phyloP scores from a whole-genome alignment of 2,329 filamentous ascomycete genomes.

The Metarhizium rileyi region DNA sequence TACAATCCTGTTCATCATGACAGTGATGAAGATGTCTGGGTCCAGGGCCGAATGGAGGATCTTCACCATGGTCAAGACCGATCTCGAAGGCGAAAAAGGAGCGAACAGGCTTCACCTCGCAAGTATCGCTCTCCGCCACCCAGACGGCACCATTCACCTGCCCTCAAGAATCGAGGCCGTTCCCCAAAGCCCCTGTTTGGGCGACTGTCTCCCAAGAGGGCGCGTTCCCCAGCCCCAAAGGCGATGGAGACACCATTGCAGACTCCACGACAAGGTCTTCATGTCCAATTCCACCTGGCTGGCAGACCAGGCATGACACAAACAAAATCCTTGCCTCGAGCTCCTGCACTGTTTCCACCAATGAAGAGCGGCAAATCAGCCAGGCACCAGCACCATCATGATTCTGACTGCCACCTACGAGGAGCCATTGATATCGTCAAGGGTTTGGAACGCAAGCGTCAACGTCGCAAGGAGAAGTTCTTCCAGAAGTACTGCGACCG shows the following conservation, averaged over 20 bases:
- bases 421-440: constrained; percentile 98
- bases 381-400: constrained; percentile 17
- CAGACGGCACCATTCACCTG: constrained; percentile 23
- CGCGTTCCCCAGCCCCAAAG: constrained; percentile 60
- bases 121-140: constrained; percentile 35
- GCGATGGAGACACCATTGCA: constrained; percentile 24
- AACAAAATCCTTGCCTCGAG: constrained; percentile 80
- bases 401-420: constrained; percentile 57
- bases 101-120: constrained; percentile 34
- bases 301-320: constrained; percentile 58
- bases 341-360: constrained; percentile 58
- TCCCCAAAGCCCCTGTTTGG: constrained; percentile 44
- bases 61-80: constrained; percentile 49
- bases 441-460: constrained; percentile 86
- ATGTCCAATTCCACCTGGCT: constrained; percentile 28
- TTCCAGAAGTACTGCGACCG: constrained; percentile 83
- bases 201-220: constrained; percentile 58
- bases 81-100: constrained; percentile 38
- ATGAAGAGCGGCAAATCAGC: constrained; percentile 32
- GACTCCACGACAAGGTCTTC: constrained; percentile 30
- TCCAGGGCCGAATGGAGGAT: constrained; percentile 63
- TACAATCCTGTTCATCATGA: constrained; percentile 48
- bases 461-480: constrained; percentile 86
- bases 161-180: constrained; percentile 27
- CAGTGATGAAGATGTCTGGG: constrained; percentile 59